Percentiles rank a stretch among this genome's conserved stretches.
These are phyloP conservation scores for Mimosa pudica DNA, from an alignment of 306 rosid species.

Conservation along the genomic window DNA sequence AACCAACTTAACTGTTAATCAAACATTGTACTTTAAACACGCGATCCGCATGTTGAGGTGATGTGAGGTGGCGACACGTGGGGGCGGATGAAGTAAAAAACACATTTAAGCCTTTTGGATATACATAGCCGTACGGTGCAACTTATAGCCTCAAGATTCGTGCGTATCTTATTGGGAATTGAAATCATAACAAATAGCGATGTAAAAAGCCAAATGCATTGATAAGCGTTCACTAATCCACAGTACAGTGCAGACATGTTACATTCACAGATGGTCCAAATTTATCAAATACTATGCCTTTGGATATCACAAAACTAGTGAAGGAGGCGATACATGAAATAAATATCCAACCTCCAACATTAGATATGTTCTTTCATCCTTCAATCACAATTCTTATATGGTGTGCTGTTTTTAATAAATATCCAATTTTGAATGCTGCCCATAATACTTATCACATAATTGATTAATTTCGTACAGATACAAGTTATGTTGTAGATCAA, in stretches of 20 bases:
- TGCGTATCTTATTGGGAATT: not conserved
- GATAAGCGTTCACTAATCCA: not conserved
- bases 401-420: conserved; percentile 8
- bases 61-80: not conserved
- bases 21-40: not conserved
- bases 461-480: conserved; percentile 32
- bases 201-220: not conserved
- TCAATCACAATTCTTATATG: not conserved
- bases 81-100: too few species aligned
- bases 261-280: too few species aligned
- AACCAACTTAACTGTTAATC: too few species aligned
- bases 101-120: too few species aligned
- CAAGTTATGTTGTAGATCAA: conserved; percentile 5
- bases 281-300: too few species aligned
- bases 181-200: not conserved
- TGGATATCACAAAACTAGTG: too few species aligned
- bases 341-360: not conserved
- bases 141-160: not conserved
- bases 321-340: not conserved
- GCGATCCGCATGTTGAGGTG: not conserved
- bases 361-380: too few species aligned
- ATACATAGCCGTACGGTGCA: not conserved
- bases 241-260: not conserved
- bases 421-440: not conserved
- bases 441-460: not conserved